Conservation (phyloP, 2,329 filamentous ascomycete genomes). For the Furcasterigmium sp. region DNA sequence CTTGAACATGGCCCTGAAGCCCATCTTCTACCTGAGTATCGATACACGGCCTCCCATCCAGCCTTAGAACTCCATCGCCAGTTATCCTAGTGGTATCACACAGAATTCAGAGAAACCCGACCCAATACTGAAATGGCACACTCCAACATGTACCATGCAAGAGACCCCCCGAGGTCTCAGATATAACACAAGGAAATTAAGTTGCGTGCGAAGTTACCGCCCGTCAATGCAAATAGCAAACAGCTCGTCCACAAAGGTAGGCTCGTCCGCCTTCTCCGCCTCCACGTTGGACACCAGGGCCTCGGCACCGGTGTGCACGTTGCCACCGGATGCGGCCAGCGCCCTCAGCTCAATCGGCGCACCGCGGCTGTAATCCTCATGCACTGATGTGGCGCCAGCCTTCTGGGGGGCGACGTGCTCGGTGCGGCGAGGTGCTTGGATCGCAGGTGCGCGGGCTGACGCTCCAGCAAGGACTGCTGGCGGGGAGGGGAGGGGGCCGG, state of each 20-base stretch:
- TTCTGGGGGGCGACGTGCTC: no score
- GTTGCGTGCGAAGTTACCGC: background rate
- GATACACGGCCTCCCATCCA: conserved; percentile 62
- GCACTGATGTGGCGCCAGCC: no score
- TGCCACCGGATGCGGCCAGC: conserved; percentile 12
- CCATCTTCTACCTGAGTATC: conserved; percentile 39
- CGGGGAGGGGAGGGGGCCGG: conserved; percentile 3
- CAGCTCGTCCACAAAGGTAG: conserved; percentile 40
- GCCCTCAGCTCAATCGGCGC: conserved; percentile 19
- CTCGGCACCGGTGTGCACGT: conserved; percentile 15
- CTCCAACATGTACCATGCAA: no score
- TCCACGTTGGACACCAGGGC: conserved; percentile 23
- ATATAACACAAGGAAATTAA: background rate
- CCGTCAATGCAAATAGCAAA: conserved; percentile 21
- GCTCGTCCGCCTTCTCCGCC: conserved; percentile 26
- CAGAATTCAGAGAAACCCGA: no score
- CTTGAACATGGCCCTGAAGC: conserved; percentile 14
- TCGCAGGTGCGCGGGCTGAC: background rate
- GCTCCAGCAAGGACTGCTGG: background rate
- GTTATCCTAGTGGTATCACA: conserved; percentile 48
- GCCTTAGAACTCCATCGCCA: conserved; percentile 67
- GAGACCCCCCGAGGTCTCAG: background rate
- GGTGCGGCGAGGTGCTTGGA: no score
- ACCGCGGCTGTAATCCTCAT: background rate
- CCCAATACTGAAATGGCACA: no score